Evolutionary conservation across 2,329 filamentous ascomycete species (phyloP).

Genomic region (Microdochium trichocladiopsis): DNA sequence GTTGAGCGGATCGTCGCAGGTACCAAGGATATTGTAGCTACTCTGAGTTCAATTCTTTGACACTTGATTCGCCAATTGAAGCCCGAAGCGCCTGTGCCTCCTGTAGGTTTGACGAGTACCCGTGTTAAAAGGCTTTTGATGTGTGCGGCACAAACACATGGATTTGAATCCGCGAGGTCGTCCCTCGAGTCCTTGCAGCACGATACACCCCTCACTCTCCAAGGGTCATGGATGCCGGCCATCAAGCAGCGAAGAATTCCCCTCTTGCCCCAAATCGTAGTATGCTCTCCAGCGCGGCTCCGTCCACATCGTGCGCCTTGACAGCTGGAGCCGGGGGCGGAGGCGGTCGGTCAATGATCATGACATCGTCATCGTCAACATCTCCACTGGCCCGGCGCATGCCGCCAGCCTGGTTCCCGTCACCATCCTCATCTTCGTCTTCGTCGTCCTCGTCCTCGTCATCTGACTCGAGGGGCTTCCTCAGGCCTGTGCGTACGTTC

Average conservation of each 20-base stretch:
- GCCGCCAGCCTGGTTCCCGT: conserved; percentile 23
- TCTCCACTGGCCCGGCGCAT: conserved; percentile 2
- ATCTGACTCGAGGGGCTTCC: conserved; percentile 42
- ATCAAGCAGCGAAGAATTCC: conserved; percentile 7
- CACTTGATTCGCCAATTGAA: too few relatives aligned
- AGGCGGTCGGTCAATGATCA: conserved; percentile 19
- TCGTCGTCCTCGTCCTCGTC: conserved; percentile 52
- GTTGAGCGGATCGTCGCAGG: neutral
- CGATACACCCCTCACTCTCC: too few relatives aligned
- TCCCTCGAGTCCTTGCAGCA: too few relatives aligned
- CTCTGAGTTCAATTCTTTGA: too few relatives aligned
- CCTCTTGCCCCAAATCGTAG: conserved; percentile 15
- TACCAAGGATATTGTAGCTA: neutral
- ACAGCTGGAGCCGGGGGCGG: conserved; percentile 17
- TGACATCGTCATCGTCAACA: conserved; percentile 18
- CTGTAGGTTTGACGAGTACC: too few relatives aligned
- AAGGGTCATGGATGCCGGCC: too few relatives aligned
- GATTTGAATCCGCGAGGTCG: too few relatives aligned
- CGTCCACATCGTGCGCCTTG: conserved; percentile 14
- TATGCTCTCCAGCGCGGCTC: conserved; percentile 14
- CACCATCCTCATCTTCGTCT: conserved; percentile 46
- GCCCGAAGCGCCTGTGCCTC: too few relatives aligned
- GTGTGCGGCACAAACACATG: too few relatives aligned
- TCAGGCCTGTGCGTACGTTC: conserved; percentile 66
- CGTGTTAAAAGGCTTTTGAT: too few relatives aligned